Percentiles rank a stretch among this genome's conserved stretches.
Evolutionary conservation across 257 asterid genomes (phyloP).

Genomic region (Solanum bulbocastanum): DNA sequence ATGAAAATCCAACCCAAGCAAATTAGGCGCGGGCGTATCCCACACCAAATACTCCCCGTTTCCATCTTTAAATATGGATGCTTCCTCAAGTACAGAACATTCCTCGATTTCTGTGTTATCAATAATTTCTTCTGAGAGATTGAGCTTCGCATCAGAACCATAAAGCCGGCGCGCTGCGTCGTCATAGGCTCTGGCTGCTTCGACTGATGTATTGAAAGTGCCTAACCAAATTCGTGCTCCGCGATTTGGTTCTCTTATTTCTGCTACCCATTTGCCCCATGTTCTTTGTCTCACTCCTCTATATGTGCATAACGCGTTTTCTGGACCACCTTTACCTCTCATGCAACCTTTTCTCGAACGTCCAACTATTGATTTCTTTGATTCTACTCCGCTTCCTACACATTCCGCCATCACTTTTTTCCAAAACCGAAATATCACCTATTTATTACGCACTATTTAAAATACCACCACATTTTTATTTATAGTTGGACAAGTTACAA

Average conservation of each 20-base stretch:
- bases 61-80: slow-evolving; percentile 26
- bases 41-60: slow-evolving; percentile 22
- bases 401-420: neutral
- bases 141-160: slow-evolving; percentile 48
- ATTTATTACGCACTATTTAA: no score
- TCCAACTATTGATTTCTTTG: slow-evolving; percentile 18
- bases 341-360: slow-evolving; percentile 69
- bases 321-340: slow-evolving; percentile 87
- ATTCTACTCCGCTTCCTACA: neutral
- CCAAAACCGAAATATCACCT: no score
- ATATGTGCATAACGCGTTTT: slow-evolving; percentile 55
- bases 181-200: slow-evolving; percentile 76
- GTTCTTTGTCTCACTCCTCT: slow-evolving; percentile 83
- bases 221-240: slow-evolving; percentile 78
- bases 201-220: slow-evolving; percentile 52
- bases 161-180: slow-evolving; percentile 50
- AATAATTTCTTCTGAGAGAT: slow-evolving; percentile 10
- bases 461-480: no score
- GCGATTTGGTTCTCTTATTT: slow-evolving; percentile 70
- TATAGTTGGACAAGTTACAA: neutral
- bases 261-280: slow-evolving; percentile 87
- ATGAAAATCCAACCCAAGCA: slow-evolving; percentile 36
- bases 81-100: slow-evolving; percentile 35
- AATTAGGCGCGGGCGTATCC: slow-evolving; percentile 46
- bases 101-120: neutral